Conservation (phyloP, 768 basidiomycete genomes). For the Multifurca ochricompacta region DNA sequence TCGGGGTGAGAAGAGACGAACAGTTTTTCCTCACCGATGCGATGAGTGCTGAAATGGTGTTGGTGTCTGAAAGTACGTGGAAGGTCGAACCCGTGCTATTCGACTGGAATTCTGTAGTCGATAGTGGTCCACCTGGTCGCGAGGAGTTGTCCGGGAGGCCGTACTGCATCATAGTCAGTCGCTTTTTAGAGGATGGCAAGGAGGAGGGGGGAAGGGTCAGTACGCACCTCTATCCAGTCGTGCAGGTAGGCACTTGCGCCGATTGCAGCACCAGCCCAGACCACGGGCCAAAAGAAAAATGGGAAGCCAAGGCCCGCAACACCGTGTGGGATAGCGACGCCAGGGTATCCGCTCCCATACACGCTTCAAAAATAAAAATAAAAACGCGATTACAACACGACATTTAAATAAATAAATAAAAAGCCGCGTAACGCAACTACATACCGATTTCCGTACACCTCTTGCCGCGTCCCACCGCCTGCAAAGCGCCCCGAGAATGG, state of each 20-base stretch:
- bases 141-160: conserved; percentile 29
- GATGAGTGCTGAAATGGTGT: conserved; percentile 29
- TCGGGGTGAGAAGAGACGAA: conserved; percentile 16
- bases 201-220: background rate
- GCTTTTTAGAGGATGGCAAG: background rate
- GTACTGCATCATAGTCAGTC: conserved; percentile 25
- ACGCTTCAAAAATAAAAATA: conserved; percentile 6
- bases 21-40: conserved; percentile 27
- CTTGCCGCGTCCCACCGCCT: conserved; percentile 24
- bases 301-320: conserved; percentile 22
- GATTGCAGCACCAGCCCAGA: conserved; percentile 16
- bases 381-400: too few relatives aligned
- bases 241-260: conserved; percentile 13
- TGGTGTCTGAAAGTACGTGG: conserved; percentile 31
- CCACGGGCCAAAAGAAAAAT: conserved; percentile 26
- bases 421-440: background rate
- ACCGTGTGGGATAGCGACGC: conserved; percentile 1
- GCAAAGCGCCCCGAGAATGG: conserved; percentile 23
- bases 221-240: conserved; percentile 18
- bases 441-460: conserved; percentile 24
- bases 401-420: too few relatives aligned
- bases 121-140: conserved; percentile 31
- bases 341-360: conserved; percentile 28
- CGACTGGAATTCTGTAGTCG: conserved; percentile 26
- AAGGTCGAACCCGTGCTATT: conserved; percentile 27